Evolutionary conservation across 495 filamentous ascomycete genomes (phyloP).

Genomic region (Staphylotrichum longicolle): DNA sequence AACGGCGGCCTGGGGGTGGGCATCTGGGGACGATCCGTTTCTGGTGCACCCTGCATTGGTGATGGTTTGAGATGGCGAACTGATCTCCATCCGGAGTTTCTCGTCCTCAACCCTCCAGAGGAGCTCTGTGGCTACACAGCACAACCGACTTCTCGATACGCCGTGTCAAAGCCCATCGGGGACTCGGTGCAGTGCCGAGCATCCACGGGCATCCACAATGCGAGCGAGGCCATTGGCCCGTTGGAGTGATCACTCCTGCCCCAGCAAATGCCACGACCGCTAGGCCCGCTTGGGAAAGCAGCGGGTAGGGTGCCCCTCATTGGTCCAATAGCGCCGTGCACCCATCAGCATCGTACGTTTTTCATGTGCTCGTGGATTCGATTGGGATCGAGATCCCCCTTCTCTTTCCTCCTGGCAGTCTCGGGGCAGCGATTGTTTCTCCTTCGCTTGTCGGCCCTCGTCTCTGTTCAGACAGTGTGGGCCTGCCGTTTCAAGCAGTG

Average conservation of each 20-base stretch:
- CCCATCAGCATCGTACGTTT: slow-evolving; percentile 37
- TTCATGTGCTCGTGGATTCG: slow-evolving; percentile 33
- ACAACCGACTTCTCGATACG: too few relatives aligned
- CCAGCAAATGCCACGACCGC: slow-evolving; percentile 12
- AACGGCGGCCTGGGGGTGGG: too few relatives aligned
- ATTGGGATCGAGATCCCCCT: slow-evolving; percentile 38
- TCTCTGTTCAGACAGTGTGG: not conserved
- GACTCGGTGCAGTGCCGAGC: slow-evolving; percentile 1
- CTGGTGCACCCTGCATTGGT: too few relatives aligned
- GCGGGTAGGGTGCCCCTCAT: slow-evolving; percentile 24
- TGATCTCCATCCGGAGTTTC: too few relatives aligned
- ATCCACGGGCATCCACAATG: slow-evolving; percentile 1
- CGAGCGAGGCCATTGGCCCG: slow-evolving; percentile 9
- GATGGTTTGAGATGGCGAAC: too few relatives aligned
- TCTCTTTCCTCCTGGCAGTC: not conserved
- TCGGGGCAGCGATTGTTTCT: not conserved
- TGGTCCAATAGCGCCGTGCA: slow-evolving; percentile 26
- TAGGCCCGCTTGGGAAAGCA: slow-evolving; percentile 16
- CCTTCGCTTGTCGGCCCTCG: not conserved
- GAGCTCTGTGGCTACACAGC: too few relatives aligned
- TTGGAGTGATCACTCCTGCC: slow-evolving; percentile 9
- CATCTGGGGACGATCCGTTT: too few relatives aligned
- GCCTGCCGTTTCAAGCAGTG: not conserved
- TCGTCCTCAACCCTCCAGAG: too few relatives aligned
- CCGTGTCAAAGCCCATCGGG: too few relatives aligned